phyloP scores from a whole-genome alignment of 2,329 filamentous ascomycete genomes.

The Colletotrichum nymphaeae region DNA sequence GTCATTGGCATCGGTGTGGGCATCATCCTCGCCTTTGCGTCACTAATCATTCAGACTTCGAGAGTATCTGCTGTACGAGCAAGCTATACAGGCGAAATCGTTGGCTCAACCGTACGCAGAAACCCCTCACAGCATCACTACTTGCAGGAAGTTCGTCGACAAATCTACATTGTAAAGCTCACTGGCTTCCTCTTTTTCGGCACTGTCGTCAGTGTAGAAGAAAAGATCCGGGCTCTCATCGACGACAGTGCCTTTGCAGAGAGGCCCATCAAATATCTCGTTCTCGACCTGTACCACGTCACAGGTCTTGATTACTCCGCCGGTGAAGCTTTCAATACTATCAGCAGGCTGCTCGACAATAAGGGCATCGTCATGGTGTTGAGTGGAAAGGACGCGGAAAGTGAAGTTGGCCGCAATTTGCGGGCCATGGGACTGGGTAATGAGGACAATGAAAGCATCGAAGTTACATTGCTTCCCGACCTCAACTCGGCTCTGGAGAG shows the following conservation, averaged over 20 bases:
- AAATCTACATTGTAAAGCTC: constrained; percentile 92
- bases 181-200: constrained; percentile 98
- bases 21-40: constrained; percentile 90
- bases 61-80: constrained; percentile 89
- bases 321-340: constrained; percentile 92
- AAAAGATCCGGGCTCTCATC: constrained; percentile 83
- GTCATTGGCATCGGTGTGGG: constrained; percentile 93
- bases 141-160: constrained; percentile 83
- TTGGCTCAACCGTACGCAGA: constrained; percentile 90
- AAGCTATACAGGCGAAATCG: constrained; percentile 89
- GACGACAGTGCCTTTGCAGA: constrained; percentile 83
- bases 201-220: constrained; percentile 95
- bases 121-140: constrained; percentile 92
- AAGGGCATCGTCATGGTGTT: constrained; percentile 85
- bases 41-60: constrained; percentile 91
- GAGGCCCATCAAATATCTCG: constrained; percentile 87
- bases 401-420: constrained; percentile 81
- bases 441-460: constrained; percentile 76
- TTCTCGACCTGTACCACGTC: constrained; percentile 90
- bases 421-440: constrained; percentile 85
- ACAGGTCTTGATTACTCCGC: constrained; percentile 96
- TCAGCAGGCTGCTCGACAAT: constrained; percentile 84
- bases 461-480: constrained; percentile 85
- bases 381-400: constrained; percentile 82
- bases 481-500: constrained; percentile 93